These are phyloP conservation scores for Bidens hawaiensis DNA, from an alignment of 140 eudicot species.

Conservation along the genomic window DNA sequence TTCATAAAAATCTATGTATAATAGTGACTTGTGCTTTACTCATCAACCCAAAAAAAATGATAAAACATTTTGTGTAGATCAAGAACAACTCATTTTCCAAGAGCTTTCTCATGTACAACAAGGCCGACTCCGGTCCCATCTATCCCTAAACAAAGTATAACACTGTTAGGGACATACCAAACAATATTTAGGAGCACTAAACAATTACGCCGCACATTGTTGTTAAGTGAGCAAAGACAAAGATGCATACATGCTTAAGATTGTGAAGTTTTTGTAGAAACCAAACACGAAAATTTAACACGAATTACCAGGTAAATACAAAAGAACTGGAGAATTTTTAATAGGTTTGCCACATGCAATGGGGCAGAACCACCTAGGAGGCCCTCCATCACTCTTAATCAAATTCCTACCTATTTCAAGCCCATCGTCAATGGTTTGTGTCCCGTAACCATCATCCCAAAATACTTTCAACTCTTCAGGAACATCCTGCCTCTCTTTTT, in stretches of 20 bases:
- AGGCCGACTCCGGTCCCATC: constrained; percentile 79
- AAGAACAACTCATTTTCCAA: constrained; percentile 53
- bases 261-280: neutral
- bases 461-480: constrained; percentile 46
- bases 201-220: neutral
- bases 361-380: constrained; percentile 91
- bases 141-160: constrained; percentile 43
- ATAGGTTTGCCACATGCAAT: constrained; percentile 42
- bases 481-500: neutral
- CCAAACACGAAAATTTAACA: neutral
- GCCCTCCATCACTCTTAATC: constrained; percentile 73
- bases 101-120: constrained; percentile 62
- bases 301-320: constrained; percentile 28
- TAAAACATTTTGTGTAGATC: neutral
- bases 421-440: constrained; percentile 54
- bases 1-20: neutral
- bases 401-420: constrained; percentile 42
- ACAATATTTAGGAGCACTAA: constrained; percentile 1
- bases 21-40: neutral
- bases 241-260: neutral
- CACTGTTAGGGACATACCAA: neutral
- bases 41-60: neutral
- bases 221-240: neutral
- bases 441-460: constrained; percentile 94
- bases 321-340: constrained; percentile 49